Base-by-base conservation (phyloP, 768 basidiomycete genomes). In the Psilocybe cubensis region DNA sequence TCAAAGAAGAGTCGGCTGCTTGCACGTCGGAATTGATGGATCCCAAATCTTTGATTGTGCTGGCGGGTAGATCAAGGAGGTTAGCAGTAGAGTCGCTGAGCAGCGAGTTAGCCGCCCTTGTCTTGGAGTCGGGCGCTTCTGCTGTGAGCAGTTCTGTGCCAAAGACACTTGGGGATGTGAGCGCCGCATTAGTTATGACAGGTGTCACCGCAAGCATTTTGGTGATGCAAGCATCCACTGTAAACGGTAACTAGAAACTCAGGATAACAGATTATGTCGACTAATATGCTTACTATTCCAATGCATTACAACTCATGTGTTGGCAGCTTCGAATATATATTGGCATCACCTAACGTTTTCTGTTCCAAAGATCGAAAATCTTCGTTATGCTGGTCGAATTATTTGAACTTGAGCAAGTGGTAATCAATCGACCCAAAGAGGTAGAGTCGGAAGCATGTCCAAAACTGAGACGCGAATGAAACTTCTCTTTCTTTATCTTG, bases 131-230 rank as follows among this genome's bases (percentile, higher is more conserved):
- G 7, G 79, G 79, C 17, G 76, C 74, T 17, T 64, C 74, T 0
- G 60, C 75, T 45, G 67, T 87, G 40, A 79, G 81, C 20, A 76
- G 82, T 4, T 85, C 87, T 52, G 75, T 91, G 23, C 70, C 84
- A 10, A 88, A 87, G 74, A 90, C 90, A 0, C 68, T 93, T 1
- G 93, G 93, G 0, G 88, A 92, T 68, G 83, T 89, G 0, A 89
- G 86, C 20, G 84, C 88, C 9, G 87, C 84, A 12, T 66, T 93
- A 54, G 83, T 91, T 0, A 80, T 82, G 1, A 76, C 77, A 24
- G 83, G 77, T 48, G 70, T 75, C 8, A 67, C 72, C 38, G 80
- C 79, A 1, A 83, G 80, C 59, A 67, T 88, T 55, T 64, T 88
- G 5, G 78, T 89, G 5, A 54, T 86, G 53, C 88, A 89, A 65